Percentiles rank a stretch among this genome's conserved stretches.
These are phyloP conservation scores for Tremellales sp. DNA, from an alignment of 1,284 basidiomycete genomes.

Conservation along the genomic window DNA sequence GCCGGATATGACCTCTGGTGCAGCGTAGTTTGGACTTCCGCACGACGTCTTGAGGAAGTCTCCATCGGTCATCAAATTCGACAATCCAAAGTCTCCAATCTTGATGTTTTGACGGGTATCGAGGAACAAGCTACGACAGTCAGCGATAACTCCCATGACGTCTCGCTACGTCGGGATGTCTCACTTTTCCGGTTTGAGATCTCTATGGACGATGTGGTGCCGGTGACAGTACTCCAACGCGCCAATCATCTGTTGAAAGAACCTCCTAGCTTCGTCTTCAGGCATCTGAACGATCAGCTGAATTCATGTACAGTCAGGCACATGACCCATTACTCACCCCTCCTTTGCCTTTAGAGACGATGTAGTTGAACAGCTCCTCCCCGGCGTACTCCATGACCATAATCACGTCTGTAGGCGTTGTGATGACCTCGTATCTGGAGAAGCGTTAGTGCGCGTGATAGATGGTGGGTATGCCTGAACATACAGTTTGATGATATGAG, in stretches of 20 bases:
- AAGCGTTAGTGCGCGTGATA: background rate
- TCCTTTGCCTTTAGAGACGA: slow-evolving; percentile 70
- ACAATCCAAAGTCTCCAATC: slow-evolving; percentile 92
- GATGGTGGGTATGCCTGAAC: slow-evolving; percentile 33
- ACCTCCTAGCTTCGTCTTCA: slow-evolving; percentile 75
- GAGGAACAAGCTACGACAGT: slow-evolving; percentile 48
- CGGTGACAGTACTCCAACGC: slow-evolving; percentile 93
- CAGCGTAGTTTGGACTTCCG: slow-evolving; percentile 93
- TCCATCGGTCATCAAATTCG: slow-evolving; percentile 89
- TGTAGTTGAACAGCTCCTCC: slow-evolving; percentile 93
- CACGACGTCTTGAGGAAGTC: slow-evolving; percentile 93
- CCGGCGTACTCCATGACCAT: slow-evolving; percentile 92
- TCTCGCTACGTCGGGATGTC: slow-evolving; percentile 53
- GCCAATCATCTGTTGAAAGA: slow-evolving; percentile 95
- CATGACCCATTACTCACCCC: slow-evolving; percentile 34
- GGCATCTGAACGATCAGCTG: slow-evolving; percentile 58
- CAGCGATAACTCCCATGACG: background rate
- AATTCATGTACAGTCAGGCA: background rate
- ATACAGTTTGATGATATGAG: slow-evolving; percentile 93
- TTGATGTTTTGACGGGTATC: slow-evolving; percentile 64
- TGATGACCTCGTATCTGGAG: slow-evolving; percentile 87
- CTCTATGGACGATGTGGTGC: slow-evolving; percentile 91
- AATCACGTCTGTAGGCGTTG: slow-evolving; percentile 87
- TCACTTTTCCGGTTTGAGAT: slow-evolving; percentile 89
- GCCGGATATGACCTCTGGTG: slow-evolving; percentile 89